Base-by-base conservation (phyloP, 2,329 filamentous ascomycete genomes). In the Graphilbum sp. region DNA sequence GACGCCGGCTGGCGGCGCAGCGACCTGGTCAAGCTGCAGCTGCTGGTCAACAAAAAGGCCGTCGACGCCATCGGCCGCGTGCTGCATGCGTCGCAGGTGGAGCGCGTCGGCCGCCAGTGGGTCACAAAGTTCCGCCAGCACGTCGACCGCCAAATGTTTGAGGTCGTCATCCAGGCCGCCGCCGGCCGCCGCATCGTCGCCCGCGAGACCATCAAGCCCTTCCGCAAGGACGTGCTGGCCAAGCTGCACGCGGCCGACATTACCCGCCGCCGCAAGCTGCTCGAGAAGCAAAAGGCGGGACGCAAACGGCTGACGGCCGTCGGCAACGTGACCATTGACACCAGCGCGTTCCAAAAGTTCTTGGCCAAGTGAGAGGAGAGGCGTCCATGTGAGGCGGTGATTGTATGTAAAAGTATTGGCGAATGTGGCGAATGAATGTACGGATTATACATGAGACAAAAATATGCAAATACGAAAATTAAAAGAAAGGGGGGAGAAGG, bases 241-340 rank as follows among this genome's bases (percentile, higher is more conserved):
- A 96, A 96, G 59, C 63, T 98, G 40, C 92, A 98, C 54, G 90
- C 90, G 1, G 82, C 80, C 44, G 90, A 98, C 60, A 72, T 93
- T 15, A 75, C 75, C 4, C 66, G 90, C 41, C 71, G 87, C 29
- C 72, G 76, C 51, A 98, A 98, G 59, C 58, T 98, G 46, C 60
- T 98, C 11, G 88, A 96, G 61, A 94, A 88, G 66, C 90, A 98
- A 59, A 98, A 98, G 62, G 87, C 87, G 47, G 90, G 90, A 0
- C 70, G 86, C 40, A 95, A 94, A 71, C 81, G 79, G 57, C 60
- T 98, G 42, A 74, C 84, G 42, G 72, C 79, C 1, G 78, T 87
- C 5, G 83, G 90, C 0, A 94, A 93, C 53, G 87, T 98, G 1
- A 71, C 86, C n/a, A 96, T 98, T 55, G 87, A 96, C 44, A 86